A percentile compares a stretch with the other conserved stretches of the same genome.
phyloP scores from a whole-genome alignment of 2,329 filamentous ascomycete genomes.

The Pezicula rhizophila region DNA sequence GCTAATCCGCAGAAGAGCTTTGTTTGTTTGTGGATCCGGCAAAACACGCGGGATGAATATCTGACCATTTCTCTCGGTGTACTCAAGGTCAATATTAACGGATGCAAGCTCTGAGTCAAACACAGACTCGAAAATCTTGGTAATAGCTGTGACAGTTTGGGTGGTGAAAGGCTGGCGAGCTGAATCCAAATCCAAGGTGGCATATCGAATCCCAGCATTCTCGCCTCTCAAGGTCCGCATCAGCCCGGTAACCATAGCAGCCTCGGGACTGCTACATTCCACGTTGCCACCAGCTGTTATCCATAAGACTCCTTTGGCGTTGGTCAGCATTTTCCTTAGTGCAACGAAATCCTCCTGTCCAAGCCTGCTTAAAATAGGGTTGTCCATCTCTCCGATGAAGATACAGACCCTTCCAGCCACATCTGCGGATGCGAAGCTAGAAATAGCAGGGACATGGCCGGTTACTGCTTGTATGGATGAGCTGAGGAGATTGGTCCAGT shows the following conservation, averaged over 20 bases:
- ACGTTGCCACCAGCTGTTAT: too few species aligned
- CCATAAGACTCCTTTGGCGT: too few species aligned
- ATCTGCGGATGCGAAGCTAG: background rate
- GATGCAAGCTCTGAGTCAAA: background rate
- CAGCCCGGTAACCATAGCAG: too few species aligned
- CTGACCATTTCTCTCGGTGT: conserved; percentile 2
- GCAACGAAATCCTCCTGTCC: too few species aligned
- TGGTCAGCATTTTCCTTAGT: too few species aligned
- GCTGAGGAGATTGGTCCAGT: background rate
- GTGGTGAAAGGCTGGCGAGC: background rate
- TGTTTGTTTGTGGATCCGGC: background rate
- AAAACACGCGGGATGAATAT: conserved; percentile 4
- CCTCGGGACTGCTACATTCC: too few species aligned
- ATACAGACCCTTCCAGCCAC: background rate
- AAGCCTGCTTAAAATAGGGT: too few species aligned
- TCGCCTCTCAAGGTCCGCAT: too few species aligned
- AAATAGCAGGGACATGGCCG: background rate
- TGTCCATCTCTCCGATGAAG: too few species aligned
- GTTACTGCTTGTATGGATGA: background rate
- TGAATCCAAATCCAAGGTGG: too few species aligned
- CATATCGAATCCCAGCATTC: too few species aligned
- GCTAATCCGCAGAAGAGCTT: background rate
- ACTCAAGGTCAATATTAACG: conserved; percentile 4
- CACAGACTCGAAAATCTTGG: background rate
- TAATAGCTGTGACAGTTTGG: background rate